Conservation (phyloP, 768 basidiomycete genomes). For the Pleurotus tuoliensis region DNA sequence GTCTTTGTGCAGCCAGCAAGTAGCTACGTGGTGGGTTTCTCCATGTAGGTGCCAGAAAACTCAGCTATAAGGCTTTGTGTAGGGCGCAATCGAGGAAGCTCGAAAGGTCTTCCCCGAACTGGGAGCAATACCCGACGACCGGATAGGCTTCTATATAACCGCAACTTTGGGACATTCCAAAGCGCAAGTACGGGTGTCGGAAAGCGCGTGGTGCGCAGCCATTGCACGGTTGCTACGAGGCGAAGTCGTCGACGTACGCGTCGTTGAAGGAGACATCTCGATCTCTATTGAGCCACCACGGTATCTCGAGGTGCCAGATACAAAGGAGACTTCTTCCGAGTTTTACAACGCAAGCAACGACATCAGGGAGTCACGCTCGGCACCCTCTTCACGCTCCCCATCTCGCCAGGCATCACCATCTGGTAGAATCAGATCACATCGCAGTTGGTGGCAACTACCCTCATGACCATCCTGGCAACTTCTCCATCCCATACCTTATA, state of each 20-base stretch:
- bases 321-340: conserved; percentile 12
- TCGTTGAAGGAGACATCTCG: conserved; percentile 25
- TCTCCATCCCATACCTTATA: not conserved
- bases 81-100: conserved; percentile 51
- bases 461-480: not conserved
- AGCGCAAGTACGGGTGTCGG: conserved; percentile 44
- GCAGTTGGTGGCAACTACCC: conserved; percentile 13
- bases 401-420: conserved; percentile 19
- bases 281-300: conserved; percentile 29
- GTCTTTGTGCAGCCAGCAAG: conserved; percentile 47
- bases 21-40: conserved; percentile 36
- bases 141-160: conserved; percentile 40
- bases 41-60: not conserved
- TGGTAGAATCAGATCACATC: conserved; percentile 8
- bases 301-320: conserved; percentile 35
- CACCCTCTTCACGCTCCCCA: conserved; percentile 17
- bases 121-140: conserved; percentile 28
- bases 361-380: conserved; percentile 17
- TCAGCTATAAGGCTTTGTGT: not conserved
- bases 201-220: conserved; percentile 44
- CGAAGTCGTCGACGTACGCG: conserved; percentile 43
- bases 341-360: conserved; percentile 5
- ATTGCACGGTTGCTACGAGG: conserved; percentile 36
- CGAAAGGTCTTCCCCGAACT: conserved; percentile 47
- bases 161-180: conserved; percentile 26